Base-by-base conservation (phyloP, 495 filamentous ascomycete genomes). In the Xylaria curta region DNA sequence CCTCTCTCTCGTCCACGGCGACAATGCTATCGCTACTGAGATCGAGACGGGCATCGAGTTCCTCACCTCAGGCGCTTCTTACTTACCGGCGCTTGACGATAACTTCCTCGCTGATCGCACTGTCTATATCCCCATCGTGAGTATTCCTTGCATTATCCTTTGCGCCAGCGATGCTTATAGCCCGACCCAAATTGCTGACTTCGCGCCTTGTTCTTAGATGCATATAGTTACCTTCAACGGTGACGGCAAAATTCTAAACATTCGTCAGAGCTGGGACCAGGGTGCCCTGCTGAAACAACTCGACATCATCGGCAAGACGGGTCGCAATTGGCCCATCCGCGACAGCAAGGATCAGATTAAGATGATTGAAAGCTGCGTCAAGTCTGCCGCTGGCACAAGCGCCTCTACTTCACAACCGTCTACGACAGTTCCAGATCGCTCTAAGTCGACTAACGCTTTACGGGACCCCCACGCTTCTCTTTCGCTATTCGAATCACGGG, bases 191-290 rank as follows among this genome's bases (percentile, higher is more conserved):
- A 33, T 21, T 69, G 46, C 78, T 85, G 54, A 86, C 80, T 72
- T 10, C 21, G 26, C 69, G 42, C 58, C 67, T 67, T 67, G 63
- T 61, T 62, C 59, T 59, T 78, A 98, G 94, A 86, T 94, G 74
- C 96, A 99, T 84, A 89, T 98, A 65, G 96, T 98, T 74, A 87
- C 88, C 51, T 98, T 97, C 83, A 88, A 97, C 77, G 73, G 81
- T 51, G 77, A 91, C 51, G 87, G 90, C 72, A 91, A 93, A 79
- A 97, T 99, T 80, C 81, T 87, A 73, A 92, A 93, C 76, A 91
- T 97, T 74, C 91, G 94, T 66, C 89, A 95, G 70, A 92, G 91
- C 80, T 99, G 96, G 96, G 96, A 99, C 79, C 97, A 98, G 81
- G 95, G 90, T 33, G 93, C 93, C 65, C 87, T 98, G 10, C 86